phyloP scores from a whole-genome alignment of 176 grass and related monocot species.

The bread wheat (Triticum aestivum) region IWGSC_CS_RefSeq_v2.1 NC_057802.1:606788378-606788877 shows the following conservation, averaged over 20 bases:
- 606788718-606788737: constrained; percentile 62
- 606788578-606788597: constrained; percentile 90
- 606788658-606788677: constrained; percentile 74
- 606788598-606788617: constrained; percentile 75
- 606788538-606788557: constrained; percentile 46
- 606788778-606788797: constrained; percentile 94
- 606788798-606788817: constrained; percentile 76
- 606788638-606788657: constrained; percentile 52
- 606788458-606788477: constrained; percentile 71
- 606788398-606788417: constrained; percentile 73
- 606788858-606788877: constrained; percentile 65
- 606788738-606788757: constrained; percentile 49
- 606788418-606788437: constrained; percentile 89
- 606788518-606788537: constrained; percentile 62
- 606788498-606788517: constrained; percentile 55
- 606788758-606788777: constrained; percentile 78
- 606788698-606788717: constrained; percentile 66
- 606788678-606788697: constrained; percentile 73
- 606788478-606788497: constrained; percentile 53
- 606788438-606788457: constrained; percentile 96
- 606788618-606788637: constrained; percentile 63
- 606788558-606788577: constrained; percentile 56
- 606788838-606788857: constrained; percentile 76
- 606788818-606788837: constrained; percentile 82
- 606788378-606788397: constrained; percentile 74